phyloP scores from a whole-genome alignment of 2,329 filamentous ascomycete genomes.

The Hypoxylon sp. region DNA sequence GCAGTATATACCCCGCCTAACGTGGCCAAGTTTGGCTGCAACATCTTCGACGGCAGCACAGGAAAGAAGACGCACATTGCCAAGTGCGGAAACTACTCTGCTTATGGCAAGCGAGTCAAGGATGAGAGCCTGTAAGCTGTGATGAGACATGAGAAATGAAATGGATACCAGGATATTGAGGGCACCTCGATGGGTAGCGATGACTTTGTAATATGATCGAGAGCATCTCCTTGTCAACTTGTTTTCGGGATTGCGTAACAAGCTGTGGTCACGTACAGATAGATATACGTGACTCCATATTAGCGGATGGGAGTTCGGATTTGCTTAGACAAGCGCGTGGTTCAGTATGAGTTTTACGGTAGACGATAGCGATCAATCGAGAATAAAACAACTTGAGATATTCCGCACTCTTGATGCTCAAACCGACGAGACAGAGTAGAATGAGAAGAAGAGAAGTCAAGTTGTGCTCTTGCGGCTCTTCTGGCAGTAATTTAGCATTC shows the following conservation, averaged over 20 bases:
- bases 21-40: slow-evolving; percentile 81
- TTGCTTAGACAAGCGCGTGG: background rate
- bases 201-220: slow-evolving; percentile 7
- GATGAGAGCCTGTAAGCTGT: slow-evolving; percentile 34
- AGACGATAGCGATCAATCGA: slow-evolving; percentile 10
- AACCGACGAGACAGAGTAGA: slow-evolving; percentile 26
- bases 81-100: slow-evolving; percentile 76
- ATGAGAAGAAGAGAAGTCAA: slow-evolving; percentile 34
- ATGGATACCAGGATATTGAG: slow-evolving; percentile 21
- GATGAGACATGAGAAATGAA: slow-evolving; percentile 16
- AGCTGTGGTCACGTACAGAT: background rate
- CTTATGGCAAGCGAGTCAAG: slow-evolving; percentile 60
- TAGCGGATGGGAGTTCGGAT: background rate
- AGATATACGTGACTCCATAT: slow-evolving; percentile 18
- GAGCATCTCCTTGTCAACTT: slow-evolving; percentile 7
- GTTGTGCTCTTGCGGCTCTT: slow-evolving; percentile 38
- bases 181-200: slow-evolving; percentile 11
- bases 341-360: background rate
- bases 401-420: slow-evolving; percentile 1
- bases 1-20: slow-evolving; percentile 89
- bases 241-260: background rate
- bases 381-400: slow-evolving; percentile 13
- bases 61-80: slow-evolving; percentile 76
- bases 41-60: slow-evolving; percentile 80
- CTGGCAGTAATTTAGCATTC: slow-evolving; percentile 30